Base-by-base conservation (phyloP, 371 early-diverging fungal genomes). In the Chytridiales sp. region DNA sequence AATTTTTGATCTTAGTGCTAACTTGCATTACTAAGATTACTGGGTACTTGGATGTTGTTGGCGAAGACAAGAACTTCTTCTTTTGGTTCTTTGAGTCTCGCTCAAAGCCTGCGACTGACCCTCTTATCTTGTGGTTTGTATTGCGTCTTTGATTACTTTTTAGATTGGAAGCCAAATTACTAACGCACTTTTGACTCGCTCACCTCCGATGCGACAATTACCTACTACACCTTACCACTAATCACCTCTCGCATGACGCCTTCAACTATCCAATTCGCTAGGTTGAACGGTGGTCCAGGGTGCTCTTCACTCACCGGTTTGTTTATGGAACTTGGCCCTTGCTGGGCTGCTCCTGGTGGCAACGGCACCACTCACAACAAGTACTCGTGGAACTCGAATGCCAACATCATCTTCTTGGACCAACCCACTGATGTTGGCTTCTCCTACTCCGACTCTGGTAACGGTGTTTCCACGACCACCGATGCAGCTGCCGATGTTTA, bases 201-300 rank as follows among this genome's bases (percentile, higher is more conserved):
- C n/a, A n/a, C n/a, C n/a, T n/a, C n/a, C n/a, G n/a, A n/a, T n/a
- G n/a, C n/a, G n/a, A n/a, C n/a, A n/a, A n/a, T n/a, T n/a, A n/a
- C n/a, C n/a, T n/a, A n/a, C n/a, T n/a, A n/a, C n/a, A n/a, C n/a
- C n/a, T n/a, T n/a, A n/a, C n/a, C n/a, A n/a, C n/a, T n/a, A n/a
- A n/a, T n/a, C n/a, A n/a, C n/a, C n/a, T n/a, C n/a, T n/a, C n/a
- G n/a, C n/a, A n/a, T n/a, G n/a, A n/a, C n/a, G n/a, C n/a, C n/a
- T n/a, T n/a, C n/a, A n/a, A n/a, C n/a, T n/a, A n/a, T n/a, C n/a
- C n/a, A n/a, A n/a, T n/a, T n/a, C 17, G n/a, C 90, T 87, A 74
- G 84, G 85, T 53, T 82, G 70, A 89, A 51, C 85, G 92, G 92
- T 22, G 94, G 94, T 13, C 92, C 92, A 13, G 93, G 93, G 0